These are phyloP conservation scores for Myriosclerotinia scirpicola DNA, from an alignment of 2,329 filamentous ascomycete species.

Conservation along the genomic window DNA sequence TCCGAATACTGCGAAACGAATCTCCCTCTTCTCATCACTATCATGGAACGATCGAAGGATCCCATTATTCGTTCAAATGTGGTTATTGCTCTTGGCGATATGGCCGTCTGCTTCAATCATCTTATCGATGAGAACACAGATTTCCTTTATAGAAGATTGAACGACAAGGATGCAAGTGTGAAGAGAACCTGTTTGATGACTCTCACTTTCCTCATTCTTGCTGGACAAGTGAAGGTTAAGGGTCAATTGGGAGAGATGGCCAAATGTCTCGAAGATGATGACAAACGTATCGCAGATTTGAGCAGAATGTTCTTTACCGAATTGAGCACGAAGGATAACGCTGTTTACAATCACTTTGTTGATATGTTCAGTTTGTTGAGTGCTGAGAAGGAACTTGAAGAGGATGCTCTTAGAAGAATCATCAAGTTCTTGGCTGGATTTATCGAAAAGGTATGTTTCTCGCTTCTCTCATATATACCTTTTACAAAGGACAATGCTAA, in stretches of 20 bases:
- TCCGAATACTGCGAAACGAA: conserved; percentile 95
- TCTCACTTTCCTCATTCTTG: conserved; percentile 92
- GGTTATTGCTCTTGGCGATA: conserved; percentile 94
- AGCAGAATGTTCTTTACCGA: conserved; percentile 99
- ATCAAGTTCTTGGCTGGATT: conserved; percentile 93
- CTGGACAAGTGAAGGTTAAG: conserved; percentile 98
- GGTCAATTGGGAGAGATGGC: conserved; percentile 98
- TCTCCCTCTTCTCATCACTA: conserved; percentile 90
- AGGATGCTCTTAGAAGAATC: conserved; percentile 82
- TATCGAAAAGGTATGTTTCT: conserved; percentile 80
- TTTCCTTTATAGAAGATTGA: conserved; percentile 90
- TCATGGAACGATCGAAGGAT: conserved; percentile 91
- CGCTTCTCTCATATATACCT: not conserved
- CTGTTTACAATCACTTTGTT: conserved; percentile 98
- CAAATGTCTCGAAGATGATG: conserved; percentile 95
- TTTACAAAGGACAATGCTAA: conserved; percentile 25
- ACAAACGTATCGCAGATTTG: conserved; percentile 89
- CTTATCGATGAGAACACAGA: conserved; percentile 99
- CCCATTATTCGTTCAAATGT: conserved; percentile 93
- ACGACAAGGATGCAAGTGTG: conserved; percentile 83
- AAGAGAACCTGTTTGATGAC: conserved; percentile 99
- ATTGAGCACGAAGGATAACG: conserved; percentile 96
- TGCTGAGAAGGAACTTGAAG: conserved; percentile 75
- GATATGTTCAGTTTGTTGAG: conserved; percentile 97
- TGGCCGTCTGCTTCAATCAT: conserved; percentile 99